phyloP scores from a whole-genome alignment of 116 monocot species.

The Dioscorea cayenensis region DNA sequence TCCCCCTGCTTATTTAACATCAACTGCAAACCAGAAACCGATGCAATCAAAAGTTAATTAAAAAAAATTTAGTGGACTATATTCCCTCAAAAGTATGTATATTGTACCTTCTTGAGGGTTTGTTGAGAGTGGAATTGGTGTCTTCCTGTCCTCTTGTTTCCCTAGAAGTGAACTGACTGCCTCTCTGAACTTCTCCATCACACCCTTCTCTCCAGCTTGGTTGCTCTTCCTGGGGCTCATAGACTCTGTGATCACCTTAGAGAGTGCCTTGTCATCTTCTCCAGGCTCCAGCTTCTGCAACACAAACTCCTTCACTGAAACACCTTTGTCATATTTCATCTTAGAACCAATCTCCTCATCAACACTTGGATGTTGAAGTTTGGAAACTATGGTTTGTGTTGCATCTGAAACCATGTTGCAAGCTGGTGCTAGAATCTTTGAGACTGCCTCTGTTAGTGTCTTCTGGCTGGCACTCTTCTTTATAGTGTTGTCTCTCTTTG shows the following conservation, averaged over 20 bases:
- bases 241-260: slow-evolving; percentile 46
- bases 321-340: slow-evolving; percentile 30
- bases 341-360: slow-evolving; percentile 9
- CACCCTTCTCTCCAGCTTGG: slow-evolving; percentile 9
- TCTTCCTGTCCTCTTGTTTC: not conserved
- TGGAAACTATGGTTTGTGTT: slow-evolving; percentile 23
- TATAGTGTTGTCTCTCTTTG: not conserved
- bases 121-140: slow-evolving; percentile 6
- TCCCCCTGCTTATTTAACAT: slow-evolving; percentile 17
- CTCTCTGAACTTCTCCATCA: slow-evolving; percentile 23
- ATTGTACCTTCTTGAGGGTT: slow-evolving; percentile 17
- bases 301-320: slow-evolving; percentile 50
- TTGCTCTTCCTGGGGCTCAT: slow-evolving; percentile 31
- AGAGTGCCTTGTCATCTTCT: slow-evolving; percentile 63
- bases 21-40: slow-evolving; percentile 5
- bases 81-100: not conserved
- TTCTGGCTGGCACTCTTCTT: not conserved
- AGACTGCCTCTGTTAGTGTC: slow-evolving; percentile 17
- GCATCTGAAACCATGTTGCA: slow-evolving; percentile 28
- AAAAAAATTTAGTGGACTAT: not conserved
- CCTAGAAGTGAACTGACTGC: slow-evolving; percentile 14
- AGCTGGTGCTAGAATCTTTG: slow-evolving; percentile 35
- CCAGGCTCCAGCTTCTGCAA: slow-evolving; percentile 59
- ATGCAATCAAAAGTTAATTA: not conserved
- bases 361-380: slow-evolving; percentile 12